Evolutionary conservation across 495 filamentous ascomycete genomes (phyloP).

Genomic region (Xylaria longipes): DNA sequence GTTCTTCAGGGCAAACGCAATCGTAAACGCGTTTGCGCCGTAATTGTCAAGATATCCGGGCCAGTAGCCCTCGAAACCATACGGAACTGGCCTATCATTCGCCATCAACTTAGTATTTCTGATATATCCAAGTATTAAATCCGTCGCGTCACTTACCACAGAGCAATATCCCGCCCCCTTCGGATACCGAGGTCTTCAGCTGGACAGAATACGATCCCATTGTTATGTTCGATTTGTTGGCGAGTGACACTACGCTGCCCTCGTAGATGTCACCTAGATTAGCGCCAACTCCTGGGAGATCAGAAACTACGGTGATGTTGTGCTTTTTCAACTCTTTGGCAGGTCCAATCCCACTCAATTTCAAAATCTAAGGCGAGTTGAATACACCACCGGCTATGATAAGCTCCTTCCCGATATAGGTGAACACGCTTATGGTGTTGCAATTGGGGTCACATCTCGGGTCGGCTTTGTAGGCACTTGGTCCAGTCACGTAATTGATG

Average conservation of each 20-base stretch:
- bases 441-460: slow-evolving; percentile 38
- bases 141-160: slow-evolving; percentile 30
- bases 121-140: background rate
- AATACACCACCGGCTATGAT: slow-evolving; percentile 62
- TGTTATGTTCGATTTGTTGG: slow-evolving; percentile 24
- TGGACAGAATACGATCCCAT: slow-evolving; percentile 36
- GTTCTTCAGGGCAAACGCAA: slow-evolving; percentile 38
- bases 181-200: slow-evolving; percentile 38
- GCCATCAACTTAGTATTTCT: slow-evolving; percentile 19
- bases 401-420: slow-evolving; percentile 49
- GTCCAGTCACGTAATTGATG: slow-evolving; percentile 46
- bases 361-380: slow-evolving; percentile 63
- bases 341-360: slow-evolving; percentile 62
- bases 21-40: slow-evolving; percentile 26
- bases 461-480: slow-evolving; percentile 49
- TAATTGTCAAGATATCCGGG: slow-evolving; percentile 34
- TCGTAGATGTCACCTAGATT: slow-evolving; percentile 63
- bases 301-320: slow-evolving; percentile 53
- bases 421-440: slow-evolving; percentile 33
- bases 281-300: slow-evolving; percentile 61
- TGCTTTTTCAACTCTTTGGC: slow-evolving; percentile 54
- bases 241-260: slow-evolving; percentile 37
- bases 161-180: slow-evolving; percentile 28
- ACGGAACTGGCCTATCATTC: slow-evolving; percentile 37
- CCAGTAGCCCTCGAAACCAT: slow-evolving; percentile 47